Conservation (phyloP, 2,329 filamentous ascomycete genomes). For the Aureobasidium sp. region DNA sequence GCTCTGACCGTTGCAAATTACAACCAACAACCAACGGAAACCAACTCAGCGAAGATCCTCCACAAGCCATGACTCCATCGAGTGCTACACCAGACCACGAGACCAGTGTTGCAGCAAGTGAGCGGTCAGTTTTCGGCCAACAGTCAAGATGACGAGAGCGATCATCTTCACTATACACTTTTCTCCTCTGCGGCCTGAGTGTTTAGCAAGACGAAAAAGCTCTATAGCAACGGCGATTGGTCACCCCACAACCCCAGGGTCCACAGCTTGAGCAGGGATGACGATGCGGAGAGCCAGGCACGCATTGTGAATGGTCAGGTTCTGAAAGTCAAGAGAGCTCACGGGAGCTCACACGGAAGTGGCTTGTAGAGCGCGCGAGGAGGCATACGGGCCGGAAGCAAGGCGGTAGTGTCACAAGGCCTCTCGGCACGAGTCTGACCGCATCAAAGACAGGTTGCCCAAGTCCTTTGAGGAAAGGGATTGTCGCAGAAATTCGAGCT, state of each 20-base stretch:
- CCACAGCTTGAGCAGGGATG: conserved; percentile 9
- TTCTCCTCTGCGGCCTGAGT: neutral
- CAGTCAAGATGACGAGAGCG: conserved; percentile 9
- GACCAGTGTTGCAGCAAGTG: conserved; percentile 8
- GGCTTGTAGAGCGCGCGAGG: neutral
- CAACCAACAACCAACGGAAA: neutral
- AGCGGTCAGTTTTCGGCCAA: neutral
- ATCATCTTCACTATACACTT: neutral
- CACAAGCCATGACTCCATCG: neutral
- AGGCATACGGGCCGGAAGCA: conserved; percentile 5
- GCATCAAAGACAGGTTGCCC: neutral
- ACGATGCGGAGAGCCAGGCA: conserved; percentile 12
- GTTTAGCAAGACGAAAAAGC: neutral
- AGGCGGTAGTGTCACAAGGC: conserved; percentile 6
- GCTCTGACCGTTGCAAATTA: neutral
- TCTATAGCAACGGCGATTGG: neutral
- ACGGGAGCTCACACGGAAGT: conserved; percentile 5
- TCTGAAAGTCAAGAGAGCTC: neutral
- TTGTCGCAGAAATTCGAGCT: neutral
- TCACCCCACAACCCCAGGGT: conserved; percentile 8
- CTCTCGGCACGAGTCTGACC: conserved; percentile 1
- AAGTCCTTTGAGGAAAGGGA: neutral
- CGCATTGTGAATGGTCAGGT: conserved; percentile 8
- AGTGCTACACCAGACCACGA: conserved; percentile 5
- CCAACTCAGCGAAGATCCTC: neutral